Base-by-base conservation (phyloP, 257 asterid species). In the Haberlea rhodopensis region DNA sequence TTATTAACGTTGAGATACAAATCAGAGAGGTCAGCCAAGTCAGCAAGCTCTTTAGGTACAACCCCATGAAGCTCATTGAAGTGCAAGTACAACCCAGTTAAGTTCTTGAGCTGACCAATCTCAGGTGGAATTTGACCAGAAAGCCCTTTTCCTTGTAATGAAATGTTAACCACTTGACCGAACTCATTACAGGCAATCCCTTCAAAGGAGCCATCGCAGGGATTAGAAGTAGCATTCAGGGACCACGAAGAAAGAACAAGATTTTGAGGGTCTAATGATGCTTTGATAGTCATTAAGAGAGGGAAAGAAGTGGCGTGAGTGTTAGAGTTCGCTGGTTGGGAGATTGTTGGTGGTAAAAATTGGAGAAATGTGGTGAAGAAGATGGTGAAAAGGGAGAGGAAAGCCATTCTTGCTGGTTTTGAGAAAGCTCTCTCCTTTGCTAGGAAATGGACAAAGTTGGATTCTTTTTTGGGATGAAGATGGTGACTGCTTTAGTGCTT, bases 61-160 rank as follows among this genome's bases (percentile, higher is more conserved):
- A 62, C 66, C 60, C 97, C 99, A 60, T 75, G 91, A 68, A 94
- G 96, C 76, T 84, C 49, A 62, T 94, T 94, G 78, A 94, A 94
- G 71, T 94, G 99, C 67, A 94, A 67, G 85, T 87, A 94, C 82
- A 90, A 76, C 69, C 99, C 99, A 68, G 94, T 77, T 65, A 94
- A 78, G 80, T 79, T 79, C 34, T 71, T 82, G 70, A 94, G 90
- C 69, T 61, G 83, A 4, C 89, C 95, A 80, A 94, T 84, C 95
- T 90, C 90, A 57, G 95, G 83, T 46, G 97, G 96, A 62, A 94
- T 81, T 76, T 70, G 56, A 0, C 99, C 99, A 63, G 65, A 60
- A 34, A 94, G 96, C 62, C 91, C 89, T 76, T 79, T 87, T 0
- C 99, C 99, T 63, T 94, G 99, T 72, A 94, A 75, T 21, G 97